Base-by-base conservation (phyloP, 1,284 basidiomycete genomes). In the Xanthoconium separans region DNA sequence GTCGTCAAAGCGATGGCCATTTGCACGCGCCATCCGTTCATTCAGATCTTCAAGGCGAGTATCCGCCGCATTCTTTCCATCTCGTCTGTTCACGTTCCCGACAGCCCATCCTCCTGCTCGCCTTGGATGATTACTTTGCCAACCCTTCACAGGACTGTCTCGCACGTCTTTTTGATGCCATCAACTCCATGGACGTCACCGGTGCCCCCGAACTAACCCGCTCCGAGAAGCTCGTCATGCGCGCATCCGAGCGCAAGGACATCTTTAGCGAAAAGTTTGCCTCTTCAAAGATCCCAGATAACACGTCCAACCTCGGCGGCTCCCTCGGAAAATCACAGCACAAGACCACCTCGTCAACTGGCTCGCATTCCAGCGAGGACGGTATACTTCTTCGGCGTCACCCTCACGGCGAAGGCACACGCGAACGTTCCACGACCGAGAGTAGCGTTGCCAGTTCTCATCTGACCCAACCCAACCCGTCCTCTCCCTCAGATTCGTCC, bases 1-100 rank as follows among this genome's bases (percentile, higher is more conserved):
- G 85, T 91, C 60, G 95, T 98, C 59, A 93, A 98, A 73, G 96
- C 96, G 4, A 82, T 99, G 76, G 96, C 96, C 16, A 92, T 99
- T 60, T 97, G 93, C 66, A 96, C 95, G 0, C 85, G 89, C 27
- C 89, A 96, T 73, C 95, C 97, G 0, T 98, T 92, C 72, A 94
- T 99, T 56, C 93, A 98, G 64, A 93, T 98, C 65, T 99, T 97
- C 84, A 98, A 98, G 81, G 93, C 89, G 56, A 59, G 77, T 70
- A 18, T 45, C 27, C 40, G 15, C 30, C 31, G n/a, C 31, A 20
- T 11, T 13, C 8, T 22, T 8, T 29, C 36, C 4, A 31, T 37
- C 47, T 37, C 29, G 3, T 39, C 53, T 36, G 54, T 57, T 58
- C 36, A 62, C 30, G 2, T n/a, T 20, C 31, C 58, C 48, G 31